Percentiles rank a stretch among this genome's conserved stretches.
These are phyloP conservation scores for Yarrowia yakushimensis DNA, from an alignment of 805 yeast species.

Conservation along the genomic window DNA sequence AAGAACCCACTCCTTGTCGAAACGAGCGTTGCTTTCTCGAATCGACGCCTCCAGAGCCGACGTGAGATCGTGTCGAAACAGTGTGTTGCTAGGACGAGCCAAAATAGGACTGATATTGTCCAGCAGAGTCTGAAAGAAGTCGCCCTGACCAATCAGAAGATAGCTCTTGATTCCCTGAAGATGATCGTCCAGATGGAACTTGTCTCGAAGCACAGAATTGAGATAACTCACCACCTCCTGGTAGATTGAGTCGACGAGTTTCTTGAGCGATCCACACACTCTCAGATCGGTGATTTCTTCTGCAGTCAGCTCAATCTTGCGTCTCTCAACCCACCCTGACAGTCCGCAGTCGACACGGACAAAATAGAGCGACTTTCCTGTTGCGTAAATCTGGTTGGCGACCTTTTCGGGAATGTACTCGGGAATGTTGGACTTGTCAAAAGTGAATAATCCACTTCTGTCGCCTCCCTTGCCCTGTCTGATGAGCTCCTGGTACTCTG, in stretches of 20 bases:
- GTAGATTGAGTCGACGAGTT: constrained; percentile 41
- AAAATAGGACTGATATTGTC: constrained; percentile 52
- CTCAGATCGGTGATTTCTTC: constrained; percentile 24
- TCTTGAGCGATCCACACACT: constrained; percentile 30
- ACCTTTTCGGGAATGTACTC: constrained; percentile 37
- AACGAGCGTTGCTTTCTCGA: constrained; percentile 37
- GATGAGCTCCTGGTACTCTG: constrained; percentile 27
- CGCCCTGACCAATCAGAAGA: constrained; percentile 72
- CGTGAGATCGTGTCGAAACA: constrained; percentile 65
- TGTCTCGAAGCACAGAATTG: constrained; percentile 47
- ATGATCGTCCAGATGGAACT: constrained; percentile 51
- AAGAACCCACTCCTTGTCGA: constrained; percentile 42
- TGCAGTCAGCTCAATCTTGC: constrained; percentile 24
- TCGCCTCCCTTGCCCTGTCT: constrained; percentile 8
- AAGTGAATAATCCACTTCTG: constrained; percentile 30
- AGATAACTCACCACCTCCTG: constrained; percentile 52
- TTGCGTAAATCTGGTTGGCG: constrained; percentile 39
- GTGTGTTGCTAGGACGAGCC: constrained; percentile 56
- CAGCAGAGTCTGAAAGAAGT: constrained; percentile 68
- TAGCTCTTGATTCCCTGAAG: constrained; percentile 61
- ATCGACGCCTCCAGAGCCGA: constrained; percentile 64
- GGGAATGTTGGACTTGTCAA: constrained; percentile 39
- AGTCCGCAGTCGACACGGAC: constrained; percentile 65
- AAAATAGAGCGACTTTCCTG: constrained; percentile 70
- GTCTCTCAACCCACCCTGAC: constrained; percentile 51